Base-by-base conservation (phyloP, 2,329 filamentous ascomycete species). In the Aspergillus luchuensis region DNA sequence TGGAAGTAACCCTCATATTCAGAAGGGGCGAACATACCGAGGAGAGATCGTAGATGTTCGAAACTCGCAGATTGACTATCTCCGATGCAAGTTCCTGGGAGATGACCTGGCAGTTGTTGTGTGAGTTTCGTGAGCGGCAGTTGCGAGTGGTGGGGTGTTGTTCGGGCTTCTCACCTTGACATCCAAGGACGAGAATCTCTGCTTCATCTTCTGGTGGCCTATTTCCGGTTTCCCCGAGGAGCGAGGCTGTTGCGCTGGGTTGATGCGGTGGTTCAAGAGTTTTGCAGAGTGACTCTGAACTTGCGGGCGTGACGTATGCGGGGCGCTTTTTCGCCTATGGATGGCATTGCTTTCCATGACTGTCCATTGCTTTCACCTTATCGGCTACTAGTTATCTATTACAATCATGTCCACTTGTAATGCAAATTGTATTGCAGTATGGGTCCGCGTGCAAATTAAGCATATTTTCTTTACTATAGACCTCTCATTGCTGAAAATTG, bases 1-100 rank as follows among this genome's bases (percentile, higher is more conserved):
- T 47, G 23, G 25, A 11, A 3, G 48, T 36, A 30, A 13, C 10
- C 45, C 57, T 39, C 43, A 19, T 39, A 13, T 13, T 10, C 11
- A 7, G 11, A 13, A 5, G 7, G 11, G 21, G 21, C 28, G 23
- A 51, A 56, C 79, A 36, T 79, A 86, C 84, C 66, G 92, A 92
- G 64, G 92, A 96, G 61, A 99, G 87, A 76, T 99, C 95, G 80
- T 99, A 98, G 75, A 97, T 89, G 74, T 99, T 99, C 64, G 91
- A 87, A 54, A 98, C 85, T 65, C 95, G 91, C 63, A 98, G 84
- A 61, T 87, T 87, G 60, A 89, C 86, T 57, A 99, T 84, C 66
- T 84, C 86, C 64, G 85, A 82, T 61, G 92, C 89, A 64, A 99
- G 90, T 84, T 99, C 95, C 75, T 96, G 91, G 59, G 92, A 90